A percentile compares a stretch with the other conserved stretches of the same genome.
Evolutionary conservation across 345 rosid genomes (phyloP).

Genomic region (Fremontodendron californicum): DNA sequence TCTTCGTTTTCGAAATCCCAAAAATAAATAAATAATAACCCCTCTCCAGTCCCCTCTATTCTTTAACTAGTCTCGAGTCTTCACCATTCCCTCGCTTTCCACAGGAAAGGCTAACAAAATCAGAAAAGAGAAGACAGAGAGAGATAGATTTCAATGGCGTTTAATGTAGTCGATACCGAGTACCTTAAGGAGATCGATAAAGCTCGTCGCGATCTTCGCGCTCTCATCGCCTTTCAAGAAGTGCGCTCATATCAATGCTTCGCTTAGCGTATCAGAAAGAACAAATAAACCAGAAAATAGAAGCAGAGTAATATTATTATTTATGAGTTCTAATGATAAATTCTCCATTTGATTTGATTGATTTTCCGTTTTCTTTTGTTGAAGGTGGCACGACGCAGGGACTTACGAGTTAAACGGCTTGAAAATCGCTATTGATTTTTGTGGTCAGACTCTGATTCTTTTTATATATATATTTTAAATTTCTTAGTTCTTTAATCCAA

Average conservation of each 20-base stretch:
- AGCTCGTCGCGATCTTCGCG: conserved; percentile 95
- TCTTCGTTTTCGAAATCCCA: too few species aligned
- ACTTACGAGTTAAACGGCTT: conserved; percentile 79
- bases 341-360: background rate
- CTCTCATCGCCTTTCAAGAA: conserved; percentile 69
- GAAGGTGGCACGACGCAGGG: conserved; percentile 98
- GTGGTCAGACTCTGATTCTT: conserved; percentile 41
- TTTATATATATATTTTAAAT: background rate
- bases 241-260: conserved; percentile 95
- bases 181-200: conserved; percentile 78
- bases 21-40: too few species aligned
- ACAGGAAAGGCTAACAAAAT: too few species aligned
- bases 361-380: conserved; percentile 6
- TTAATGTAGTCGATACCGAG: conserved; percentile 71
- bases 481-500: background rate
- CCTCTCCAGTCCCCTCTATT: too few species aligned
- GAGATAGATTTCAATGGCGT: conserved; percentile 45
- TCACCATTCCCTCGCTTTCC: too few species aligned
- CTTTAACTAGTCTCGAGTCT: too few species aligned
- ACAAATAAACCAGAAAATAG: background rate
- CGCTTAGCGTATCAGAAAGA: conserved; percentile 60
- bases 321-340: background rate
- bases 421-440: conserved; percentile 71
- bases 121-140: too few species aligned
- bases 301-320: background rate